These are phyloP conservation scores for Orbilia quercus DNA, from an alignment of 2,329 filamentous ascomycete species.

Conservation along the genomic window DNA sequence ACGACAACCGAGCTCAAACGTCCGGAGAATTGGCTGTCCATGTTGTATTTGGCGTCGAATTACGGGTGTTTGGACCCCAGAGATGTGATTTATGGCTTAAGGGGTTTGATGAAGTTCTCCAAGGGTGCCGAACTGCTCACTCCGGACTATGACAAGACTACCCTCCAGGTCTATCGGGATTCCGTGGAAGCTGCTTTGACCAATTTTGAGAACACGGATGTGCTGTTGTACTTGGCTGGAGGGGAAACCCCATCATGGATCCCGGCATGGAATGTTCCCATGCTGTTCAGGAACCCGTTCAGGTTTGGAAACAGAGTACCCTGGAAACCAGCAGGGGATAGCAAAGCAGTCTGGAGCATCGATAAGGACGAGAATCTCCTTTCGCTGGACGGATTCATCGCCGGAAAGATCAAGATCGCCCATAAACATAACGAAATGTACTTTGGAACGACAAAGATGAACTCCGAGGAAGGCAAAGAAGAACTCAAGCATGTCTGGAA, in stretches of 20 bases:
- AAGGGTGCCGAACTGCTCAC: conserved; percentile 53
- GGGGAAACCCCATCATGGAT: conserved; percentile 59
- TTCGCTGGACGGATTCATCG: conserved; percentile 54
- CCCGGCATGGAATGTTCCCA: conserved; percentile 59
- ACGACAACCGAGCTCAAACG: conserved; percentile 59
- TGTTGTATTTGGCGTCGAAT: conserved; percentile 60
- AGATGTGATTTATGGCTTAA: conserved; percentile 59
- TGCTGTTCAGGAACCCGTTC: conserved; percentile 61
- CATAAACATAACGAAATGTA: conserved; percentile 57
- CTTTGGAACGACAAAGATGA: conserved; percentile 57
- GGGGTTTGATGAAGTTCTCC: conserved; percentile 58
- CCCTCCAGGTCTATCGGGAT: conserved; percentile 58
- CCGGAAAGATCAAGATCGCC: conserved; percentile 44
- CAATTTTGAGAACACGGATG: conserved; percentile 59
- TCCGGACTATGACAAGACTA: conserved; percentile 58
- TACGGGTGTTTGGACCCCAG: conserved; percentile 56
- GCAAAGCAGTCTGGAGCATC: conserved; percentile 58
- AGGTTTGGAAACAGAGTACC: conserved; percentile 60
- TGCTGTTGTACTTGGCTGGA: conserved; percentile 58
- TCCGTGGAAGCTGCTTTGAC: conserved; percentile 60
- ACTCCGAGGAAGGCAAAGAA: conserved; percentile 55
- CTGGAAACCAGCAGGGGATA: conserved; percentile 57
- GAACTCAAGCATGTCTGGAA: conserved; percentile 56
- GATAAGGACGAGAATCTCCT: conserved; percentile 56
- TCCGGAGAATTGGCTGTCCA: conserved; percentile 60